phyloP scores from a whole-genome alignment of 2,329 filamentous ascomycete species.

The Phaeosphaeria sp. region DNA sequence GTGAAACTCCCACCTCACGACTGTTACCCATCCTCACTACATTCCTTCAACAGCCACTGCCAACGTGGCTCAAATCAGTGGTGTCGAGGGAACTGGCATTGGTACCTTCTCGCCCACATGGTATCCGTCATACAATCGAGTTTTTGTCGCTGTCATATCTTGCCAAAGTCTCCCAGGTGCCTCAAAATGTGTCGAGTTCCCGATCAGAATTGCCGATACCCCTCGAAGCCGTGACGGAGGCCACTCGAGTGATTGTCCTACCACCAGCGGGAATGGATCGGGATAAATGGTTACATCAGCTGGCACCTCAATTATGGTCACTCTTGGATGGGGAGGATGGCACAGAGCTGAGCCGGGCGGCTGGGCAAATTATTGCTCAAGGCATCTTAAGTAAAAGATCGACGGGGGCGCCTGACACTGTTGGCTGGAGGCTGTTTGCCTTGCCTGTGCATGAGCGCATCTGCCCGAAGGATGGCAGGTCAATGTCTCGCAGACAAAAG shows the following conservation, averaged over 20 bases:
- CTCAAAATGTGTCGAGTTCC: constrained; percentile 28
- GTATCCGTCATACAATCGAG: constrained; percentile 72
- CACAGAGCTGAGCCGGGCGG: constrained; percentile 64
- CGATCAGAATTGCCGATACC: constrained; percentile 65
- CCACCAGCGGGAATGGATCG: constrained; percentile 63
- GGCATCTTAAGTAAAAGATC: constrained; percentile 70
- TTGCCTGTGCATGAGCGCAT: constrained; percentile 63
- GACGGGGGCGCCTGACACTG: constrained; percentile 67
- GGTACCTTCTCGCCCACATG: constrained; percentile 67
- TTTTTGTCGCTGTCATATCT: constrained; percentile 75
- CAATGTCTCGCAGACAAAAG: background rate
- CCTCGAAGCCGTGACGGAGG: constrained; percentile 70
- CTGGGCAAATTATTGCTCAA: constrained; percentile 69
- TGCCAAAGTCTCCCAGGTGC: constrained; percentile 53
- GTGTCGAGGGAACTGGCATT: constrained; percentile 65
- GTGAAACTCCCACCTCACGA: constrained; percentile 56
- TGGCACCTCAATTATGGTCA: constrained; percentile 66
- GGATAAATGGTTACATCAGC: constrained; percentile 65
- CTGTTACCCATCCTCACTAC: constrained; percentile 69
- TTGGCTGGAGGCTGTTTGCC: constrained; percentile 69
- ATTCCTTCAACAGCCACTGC: constrained; percentile 68
- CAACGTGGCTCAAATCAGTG: constrained; percentile 65
- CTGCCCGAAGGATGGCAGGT: constrained; percentile 52
- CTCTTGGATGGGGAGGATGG: constrained; percentile 69
- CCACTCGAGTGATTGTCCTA: constrained; percentile 66